Conservation (phyloP, 1,139 yeast genomes). For the Komagataea norvegica region DNA sequence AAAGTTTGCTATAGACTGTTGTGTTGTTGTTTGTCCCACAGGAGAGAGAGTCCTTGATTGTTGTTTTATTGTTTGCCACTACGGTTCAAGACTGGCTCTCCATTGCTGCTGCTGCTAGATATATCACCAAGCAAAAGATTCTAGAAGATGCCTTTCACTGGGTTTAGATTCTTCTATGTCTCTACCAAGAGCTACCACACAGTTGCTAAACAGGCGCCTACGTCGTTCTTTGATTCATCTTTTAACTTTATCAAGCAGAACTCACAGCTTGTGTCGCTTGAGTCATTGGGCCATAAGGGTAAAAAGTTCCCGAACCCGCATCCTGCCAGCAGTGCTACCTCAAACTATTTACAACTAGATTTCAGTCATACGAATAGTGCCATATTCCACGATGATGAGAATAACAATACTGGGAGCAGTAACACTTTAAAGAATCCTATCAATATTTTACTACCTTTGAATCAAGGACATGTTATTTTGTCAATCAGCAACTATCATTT, state of each 20-base stretch:
- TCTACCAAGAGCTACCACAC: constrained; percentile 26
- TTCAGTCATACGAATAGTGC: constrained; percentile 6
- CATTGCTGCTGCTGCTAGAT: too few relatives aligned
- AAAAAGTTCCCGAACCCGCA: constrained; percentile 23
- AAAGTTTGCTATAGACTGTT: too few relatives aligned
- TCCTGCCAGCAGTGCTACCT: constrained; percentile 23
- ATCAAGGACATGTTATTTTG: constrained; percentile 16
- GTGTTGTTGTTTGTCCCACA: too few relatives aligned
- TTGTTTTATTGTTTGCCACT: too few relatives aligned
- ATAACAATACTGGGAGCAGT: constrained; percentile 7
- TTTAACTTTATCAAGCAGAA: constrained; percentile 26
- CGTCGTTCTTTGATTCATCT: constrained; percentile 27
- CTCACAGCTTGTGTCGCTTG: constrained; percentile 18
- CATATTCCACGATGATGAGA: constrained; percentile 16
- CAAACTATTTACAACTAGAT: constrained; percentile 21
- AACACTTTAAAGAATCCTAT: constrained; percentile 14
- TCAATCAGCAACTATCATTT: constrained; percentile 15
- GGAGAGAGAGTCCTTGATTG: too few relatives aligned
- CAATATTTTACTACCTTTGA: constrained; percentile 19
- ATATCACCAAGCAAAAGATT: too few relatives aligned
- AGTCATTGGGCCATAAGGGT: constrained; percentile 17
- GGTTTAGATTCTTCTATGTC: constrained; percentile 21
- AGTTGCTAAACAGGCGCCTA: constrained; percentile 24
- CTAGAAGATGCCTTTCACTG: constrained; percentile 27
- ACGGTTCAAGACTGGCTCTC: too few relatives aligned